Evolutionary conservation across 768 basidiomycete species (phyloP), one percentile per base, ranked within the genome.

Genomic region (Hebeloma cylindrosporum): DNA sequence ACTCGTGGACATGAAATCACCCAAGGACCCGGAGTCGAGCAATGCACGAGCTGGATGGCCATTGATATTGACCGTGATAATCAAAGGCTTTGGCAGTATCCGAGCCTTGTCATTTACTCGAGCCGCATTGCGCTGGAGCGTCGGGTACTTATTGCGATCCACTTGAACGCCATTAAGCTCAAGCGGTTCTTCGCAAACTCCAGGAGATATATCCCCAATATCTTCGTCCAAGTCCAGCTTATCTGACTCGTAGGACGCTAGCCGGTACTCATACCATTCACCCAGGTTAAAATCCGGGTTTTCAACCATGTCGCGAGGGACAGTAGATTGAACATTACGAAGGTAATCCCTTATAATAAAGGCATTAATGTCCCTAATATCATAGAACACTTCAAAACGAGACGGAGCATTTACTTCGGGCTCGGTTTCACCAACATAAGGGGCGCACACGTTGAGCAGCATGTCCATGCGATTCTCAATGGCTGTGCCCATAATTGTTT

Each of bases 1-100:
- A 1, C 54, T 63, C 0, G 63, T 52, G 0, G 69, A 69, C 20
- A 76, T 61, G 41, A 76, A 73, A 47, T 75, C 73, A 1, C 69
- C 68, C 0, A 69, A 43, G 0, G 67, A 73, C 0, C 71, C 72
- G 0, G 61, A 60, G 43, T 73, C 71, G 0, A 73, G 17, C 4
- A 76, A 45, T 0, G 72, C 69, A 2, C 60, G 45, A 0, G 50
- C 63, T 0, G 62, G 60, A 2, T 68, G 43, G 0, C 64, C 69
- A 48, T 74, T 67, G 1, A 74, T 46, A 0, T 52, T 28, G 0
- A 65, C 58, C 0, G 57, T 57, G 0, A 74, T 53, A 0, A 70
- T 58, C 0, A 73, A 33, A 1, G 69, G 69, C 38, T 65, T 63
- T 0, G 69, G 68, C 0, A 67, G 44, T 2, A 39, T 7, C 0